These are phyloP conservation scores for Calophaca sinica DNA, from an alignment of 306 rosid species.

Conservation along the genomic window DNA sequence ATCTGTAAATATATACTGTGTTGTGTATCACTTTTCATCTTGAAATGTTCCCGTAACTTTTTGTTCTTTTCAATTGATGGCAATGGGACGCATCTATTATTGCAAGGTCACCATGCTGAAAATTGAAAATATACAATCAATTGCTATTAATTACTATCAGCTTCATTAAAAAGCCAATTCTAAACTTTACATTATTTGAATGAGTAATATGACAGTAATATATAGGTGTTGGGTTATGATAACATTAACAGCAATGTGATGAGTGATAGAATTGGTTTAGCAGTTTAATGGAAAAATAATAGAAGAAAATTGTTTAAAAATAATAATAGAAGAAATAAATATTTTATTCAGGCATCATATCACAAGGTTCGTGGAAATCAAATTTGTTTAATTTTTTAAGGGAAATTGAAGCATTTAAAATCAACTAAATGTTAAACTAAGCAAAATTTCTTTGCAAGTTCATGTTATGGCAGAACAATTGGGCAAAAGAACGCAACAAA, in stretches of 20 bases:
- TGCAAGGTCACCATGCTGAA: neutral
- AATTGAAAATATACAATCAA: neutral
- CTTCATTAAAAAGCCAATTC: neutral
- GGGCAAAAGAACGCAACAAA: no score
- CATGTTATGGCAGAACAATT: no score
- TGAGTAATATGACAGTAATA: neutral
- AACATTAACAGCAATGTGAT: neutral
- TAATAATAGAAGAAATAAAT: no score
- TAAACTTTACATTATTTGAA: neutral
- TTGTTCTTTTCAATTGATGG: neutral
- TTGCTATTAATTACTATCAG: neutral
- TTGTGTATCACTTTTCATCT: neutral
- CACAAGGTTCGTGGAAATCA: no score
- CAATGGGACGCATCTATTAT: neutral
- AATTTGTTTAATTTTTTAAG: no score
- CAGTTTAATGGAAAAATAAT: no score
- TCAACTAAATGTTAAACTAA: no score
- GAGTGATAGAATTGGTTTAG: no score
- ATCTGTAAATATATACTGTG: conserved; percentile 37
- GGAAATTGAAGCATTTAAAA: no score
- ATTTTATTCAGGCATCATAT: no score
- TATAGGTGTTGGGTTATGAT: neutral
- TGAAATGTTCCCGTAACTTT: neutral
- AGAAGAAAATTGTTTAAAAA: no score
- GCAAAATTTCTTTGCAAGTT: no score